phyloP scores from a whole-genome alignment of 2,329 filamentous ascomycete genomes.

The Torrubiella hemipterigena region DNA sequence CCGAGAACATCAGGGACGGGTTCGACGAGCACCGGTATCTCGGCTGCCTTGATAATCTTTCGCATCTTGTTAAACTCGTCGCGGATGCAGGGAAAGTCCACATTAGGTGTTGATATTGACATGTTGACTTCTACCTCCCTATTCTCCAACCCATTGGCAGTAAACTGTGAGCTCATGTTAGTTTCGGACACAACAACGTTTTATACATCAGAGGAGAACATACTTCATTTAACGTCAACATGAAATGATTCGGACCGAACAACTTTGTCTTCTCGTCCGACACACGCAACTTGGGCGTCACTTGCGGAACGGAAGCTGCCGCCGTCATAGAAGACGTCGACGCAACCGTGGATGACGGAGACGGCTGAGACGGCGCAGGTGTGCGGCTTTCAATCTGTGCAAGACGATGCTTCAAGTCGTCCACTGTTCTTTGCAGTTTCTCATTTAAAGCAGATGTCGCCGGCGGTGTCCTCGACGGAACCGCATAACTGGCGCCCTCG shows the following conservation, averaged over 20 bases:
- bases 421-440: no score
- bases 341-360: no score
- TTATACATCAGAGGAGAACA: not conserved
- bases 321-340: not conserved
- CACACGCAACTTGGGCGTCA: conserved; percentile 1
- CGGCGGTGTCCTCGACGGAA: no score
- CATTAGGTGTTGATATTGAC: conserved; percentile 4
- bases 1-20: conserved; percentile 1
- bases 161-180: no score
- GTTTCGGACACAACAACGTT: no score
- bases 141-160: no score
- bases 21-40: conserved; percentile 2
- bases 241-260: conserved; percentile 3
- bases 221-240: conserved; percentile 3
- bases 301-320: not conserved
- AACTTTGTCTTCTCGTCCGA: conserved; percentile 4
- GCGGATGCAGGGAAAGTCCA: conserved; percentile 3
- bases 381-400: no score
- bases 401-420: no score
- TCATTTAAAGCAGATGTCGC: no score
- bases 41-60: conserved; percentile 2
- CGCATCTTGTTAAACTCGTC: conserved; percentile 2
- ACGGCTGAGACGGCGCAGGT: no score
- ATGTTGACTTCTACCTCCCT: no score
- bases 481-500: no score